Evolutionary conservation across 257 asterid species (phyloP), one percentile per base, ranked within the genome.

Genomic region (Cruciata laevipes): DNA sequence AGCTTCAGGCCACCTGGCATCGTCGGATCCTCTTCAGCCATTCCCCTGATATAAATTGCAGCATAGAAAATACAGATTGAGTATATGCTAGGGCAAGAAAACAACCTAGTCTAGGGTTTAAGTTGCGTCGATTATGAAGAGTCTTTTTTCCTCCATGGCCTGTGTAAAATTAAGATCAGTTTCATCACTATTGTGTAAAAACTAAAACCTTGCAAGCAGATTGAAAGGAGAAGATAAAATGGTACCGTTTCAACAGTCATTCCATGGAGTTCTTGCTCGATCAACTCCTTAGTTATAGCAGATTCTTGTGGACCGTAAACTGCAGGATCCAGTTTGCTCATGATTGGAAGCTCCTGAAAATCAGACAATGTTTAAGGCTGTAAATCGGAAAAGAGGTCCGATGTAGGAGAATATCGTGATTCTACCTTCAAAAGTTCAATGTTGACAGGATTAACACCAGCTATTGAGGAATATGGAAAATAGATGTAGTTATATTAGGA

Each of bases 11-110:
- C 94, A 32, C 95, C 75, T 0, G 94, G 95, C 71, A 64, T 80
- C 0, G 95, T 77, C 38, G 96, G 85, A 84, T 91, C 98, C 83
- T 91, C 90, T 14, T 83, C 87, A 32, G 94, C 98, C 91, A 89
- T 78, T 38, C 98, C 98, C 86, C 98, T 91, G 55, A 13, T 71
- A 21, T 61, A 27, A 65, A 27, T 33, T 27, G 42, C 14, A 18
- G 37, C 68, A 31, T 3, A 62, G 27, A 23, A 6, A 13, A 49
- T 21, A 27, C 31, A 38, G 49, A 7, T 37, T 10, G 14, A 40
- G 49, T 10, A 40, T 12, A 40, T 27, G 47, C 6, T 40, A 7
- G 61, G 65, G 38, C 30, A 23, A 68, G 24, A 30, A 3, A 31
- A 12, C 21, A 35, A 21, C 3, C 53, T 35, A 31, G n/a, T 37